Base-by-base conservation (phyloP, 1,284 basidiomycete genomes). In the Pseudozyma sp. region DNA sequence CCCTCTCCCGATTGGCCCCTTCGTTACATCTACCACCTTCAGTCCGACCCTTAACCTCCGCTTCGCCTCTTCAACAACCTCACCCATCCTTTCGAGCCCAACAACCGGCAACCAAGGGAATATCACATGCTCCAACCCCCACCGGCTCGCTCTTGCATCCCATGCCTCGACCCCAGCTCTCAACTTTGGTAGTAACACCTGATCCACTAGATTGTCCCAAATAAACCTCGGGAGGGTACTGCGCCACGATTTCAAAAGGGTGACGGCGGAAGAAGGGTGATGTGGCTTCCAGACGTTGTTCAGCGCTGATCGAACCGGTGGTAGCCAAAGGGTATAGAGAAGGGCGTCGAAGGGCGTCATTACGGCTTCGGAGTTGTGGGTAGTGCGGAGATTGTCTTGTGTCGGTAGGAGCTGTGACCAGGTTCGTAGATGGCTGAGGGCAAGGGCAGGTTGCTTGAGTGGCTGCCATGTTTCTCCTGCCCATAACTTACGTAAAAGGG, bases 331-430 rank as follows among this genome's bases (percentile, higher is more conserved):
- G 70, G 92, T 92, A 95, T 96, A 99, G 16, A 99, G 86, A 19
- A 99, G 87, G 61, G 92, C 92, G 84, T 99, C 96, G 85, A 93
- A 99, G 0, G 97, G 92, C 6, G 95, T 95, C 97, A 99, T 99
- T 0, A 88, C 55, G 5, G 68, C 16, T 21, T 49, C 18, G 7
- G 18, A 43, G 18, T 53, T 44, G 9, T 53, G 31, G 5, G 18
- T 39, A 9, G 18, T 44, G 3, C 16, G 16, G 4, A 13, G 10
- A 14, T 1, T 31, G 8, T 42, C 18, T 14, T 62, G 52, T 11
- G 92, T 88, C 76, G 89, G 90, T 49, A 93, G 87, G 5, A 89
- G 91, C 53, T 86, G 87, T 66, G 89, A 88, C 92, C 92, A 95
- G 48, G 86, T 87, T 38, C 89, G 87, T 83, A 95, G 91, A 3